Evolutionary conservation across 345 rosid species (phyloP), one percentile per base, ranked within the genome.

Genomic region (Gossypium turneri): DNA sequence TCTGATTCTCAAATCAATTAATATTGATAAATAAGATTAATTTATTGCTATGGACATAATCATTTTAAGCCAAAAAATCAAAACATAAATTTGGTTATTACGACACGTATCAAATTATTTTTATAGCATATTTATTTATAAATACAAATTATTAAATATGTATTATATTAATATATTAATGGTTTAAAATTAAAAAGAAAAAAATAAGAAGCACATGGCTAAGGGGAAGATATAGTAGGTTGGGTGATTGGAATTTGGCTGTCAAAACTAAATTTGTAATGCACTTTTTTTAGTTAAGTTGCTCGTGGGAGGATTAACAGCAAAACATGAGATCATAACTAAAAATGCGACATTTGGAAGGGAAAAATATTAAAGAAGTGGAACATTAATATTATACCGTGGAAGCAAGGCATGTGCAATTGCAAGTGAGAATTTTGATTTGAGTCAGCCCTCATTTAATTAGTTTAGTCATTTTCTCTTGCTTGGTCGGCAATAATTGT

Each of bases 381-480:
- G 17, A 45, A 61, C n/a, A 43, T 72, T 56, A 2, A 56, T 56
- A 19, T 9, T 57, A 57, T 57, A 51, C 44, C 13, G 19, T 59
- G 38, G 17, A 59, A 48, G 69, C 76, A 48, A 73, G 25, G 58
- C 76, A 73, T 73, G 76, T 73, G 74, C 63, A 55, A 6, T 12
- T 12, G 63, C 74, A 71, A 20, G 74, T 56, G 68, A 73, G 57
- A 51, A 61, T 25, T 45, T 45, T 25, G 76, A 73, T 73, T 34
- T 25, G 57, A 62, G 3, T 25, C 47, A 9, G 27, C 48, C 24
- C 58, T 48, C 58, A 25, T 45, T 60, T n/a, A 1, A 17, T 73
- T 73, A 60, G 15, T 44, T 58, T 73, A 19, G 19, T 73, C 11
- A n/a, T 22, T 65, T 58, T 13, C 0, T 45, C 27, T 73, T 66